Base-by-base conservation (phyloP, 1,284 basidiomycete species). In the Caloboletus inedulis region DNA sequence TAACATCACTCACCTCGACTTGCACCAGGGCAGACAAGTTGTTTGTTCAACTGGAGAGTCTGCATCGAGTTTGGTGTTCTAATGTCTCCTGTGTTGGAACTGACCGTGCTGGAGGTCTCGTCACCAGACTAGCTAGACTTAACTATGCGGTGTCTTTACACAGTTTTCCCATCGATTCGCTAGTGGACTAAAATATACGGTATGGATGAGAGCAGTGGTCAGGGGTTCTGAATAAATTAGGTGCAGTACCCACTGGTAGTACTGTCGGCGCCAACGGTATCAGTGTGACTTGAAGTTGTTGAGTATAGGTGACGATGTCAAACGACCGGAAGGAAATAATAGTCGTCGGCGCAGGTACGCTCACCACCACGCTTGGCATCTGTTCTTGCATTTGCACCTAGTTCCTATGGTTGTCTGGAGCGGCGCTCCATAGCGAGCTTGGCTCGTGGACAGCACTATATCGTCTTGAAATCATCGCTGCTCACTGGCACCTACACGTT, bases 301-400 rank as follows among this genome's bases (percentile, higher is more conserved):
- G 7, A 46, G 16, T 33, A 23, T 34, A 12, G 72, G 16, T 23
- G 23, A 75, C 74, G 7, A 64, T 62, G 61, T 54, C 53, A 30
- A 41, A 46, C 36, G 44, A 61, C 16, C 44, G 21, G 27, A 72
- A 66, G 44, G 51, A 69, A 30, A 55, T 75, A 14, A 56, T 68
- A 25, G 65, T 75, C n/a, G 54, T 74, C 14, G 72, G 72, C 16
- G 73, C 73, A 56, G 72, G 72, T 72, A 48, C 19, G 62, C 39
- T 42, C 42, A 18, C 23, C 42, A 18, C 23, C 19, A 21, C 9
- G 7, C 7, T 30, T 6, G 2, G 8, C 7, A 30, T 21, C 6
- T 18, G 7, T 18, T 37, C 27, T 9, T 40, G 6, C 14, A 7
- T 29, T 35, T 18, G 51, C 10, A 16, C 7, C 36, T 16, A 27